A percentile compares a stretch with the other conserved stretches of the same genome.
These are phyloP conservation scores for Melanopsichium pennsylvanicum DNA, from an alignment of 1,284 basidiomycete species.

Conservation along the genomic window DNA sequence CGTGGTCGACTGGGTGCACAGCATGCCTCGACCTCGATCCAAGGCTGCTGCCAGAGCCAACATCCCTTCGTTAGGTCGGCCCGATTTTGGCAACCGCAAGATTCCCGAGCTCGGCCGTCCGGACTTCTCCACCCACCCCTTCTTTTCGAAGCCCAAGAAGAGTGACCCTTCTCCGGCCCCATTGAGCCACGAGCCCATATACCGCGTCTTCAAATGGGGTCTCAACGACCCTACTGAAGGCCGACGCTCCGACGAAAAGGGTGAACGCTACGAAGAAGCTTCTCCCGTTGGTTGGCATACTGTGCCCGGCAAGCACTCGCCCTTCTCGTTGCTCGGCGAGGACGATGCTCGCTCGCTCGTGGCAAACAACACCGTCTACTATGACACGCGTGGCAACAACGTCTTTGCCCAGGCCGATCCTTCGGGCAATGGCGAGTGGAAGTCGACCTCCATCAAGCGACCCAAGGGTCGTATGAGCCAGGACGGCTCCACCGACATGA, in stretches of 20 bases:
- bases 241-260: conserved; percentile 46
- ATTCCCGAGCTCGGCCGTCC: conserved; percentile 45
- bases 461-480: conserved; percentile 38
- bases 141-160: conserved; percentile 15
- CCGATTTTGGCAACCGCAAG: conserved; percentile 21
- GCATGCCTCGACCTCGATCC: conserved; percentile 35
- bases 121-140: conserved; percentile 35
- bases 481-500: conserved; percentile 47
- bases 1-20: conserved; percentile 56
- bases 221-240: conserved; percentile 58
- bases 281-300: conserved; percentile 56
- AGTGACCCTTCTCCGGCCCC: conserved; percentile 1
- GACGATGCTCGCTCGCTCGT: conserved; percentile 22
- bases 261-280: conserved; percentile 37
- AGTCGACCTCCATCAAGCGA: conserved; percentile 31
- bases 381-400: conserved; percentile 57
- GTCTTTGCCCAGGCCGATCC: conserved; percentile 54
- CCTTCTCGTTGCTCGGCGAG: conserved; percentile 21
- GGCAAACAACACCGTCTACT: conserved; percentile 40
- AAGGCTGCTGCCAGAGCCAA: conserved; percentile 10
- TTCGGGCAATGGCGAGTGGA: conserved; percentile 47
- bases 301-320: conserved; percentile 40
- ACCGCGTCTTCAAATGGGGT: conserved; percentile 57
- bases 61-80: conserved; percentile 20
- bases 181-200: conserved; percentile 38